A percentile compares a stretch with the other conserved stretches of the same genome.
Conservation (phyloP, 306 rosid genomes). For the Gastrolobium villosum region DNA sequence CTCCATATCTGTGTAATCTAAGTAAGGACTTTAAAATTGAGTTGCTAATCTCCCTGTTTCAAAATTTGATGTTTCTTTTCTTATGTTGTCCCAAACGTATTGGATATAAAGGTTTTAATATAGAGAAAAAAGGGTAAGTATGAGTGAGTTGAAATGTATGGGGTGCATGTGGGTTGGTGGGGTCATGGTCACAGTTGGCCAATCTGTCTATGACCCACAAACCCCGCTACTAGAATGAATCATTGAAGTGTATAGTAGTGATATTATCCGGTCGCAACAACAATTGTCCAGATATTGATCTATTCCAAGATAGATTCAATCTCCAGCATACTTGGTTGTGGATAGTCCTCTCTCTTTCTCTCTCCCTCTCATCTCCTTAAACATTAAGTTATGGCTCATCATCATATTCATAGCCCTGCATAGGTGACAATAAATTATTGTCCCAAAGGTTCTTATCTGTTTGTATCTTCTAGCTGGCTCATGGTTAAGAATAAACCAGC, state of each 20-base stretch:
- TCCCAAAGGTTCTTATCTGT: conserved; percentile 43
- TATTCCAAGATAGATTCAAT: conserved; percentile 60
- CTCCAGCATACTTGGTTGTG: conserved; percentile 46
- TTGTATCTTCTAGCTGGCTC: conserved; percentile 40
- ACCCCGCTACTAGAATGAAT: conserved; percentile 62
- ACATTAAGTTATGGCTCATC: conserved; percentile 28
- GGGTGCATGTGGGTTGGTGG: conserved; percentile 80
- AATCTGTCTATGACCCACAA: conserved; percentile 58
- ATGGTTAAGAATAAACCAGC: conserved; percentile 52
- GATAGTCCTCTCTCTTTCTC: conserved; percentile 39
- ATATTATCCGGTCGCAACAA: conserved; percentile 64
- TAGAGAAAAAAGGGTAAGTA: conserved; percentile 37
- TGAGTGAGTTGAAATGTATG: conserved; percentile 39
- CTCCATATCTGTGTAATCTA: conserved; percentile 56
- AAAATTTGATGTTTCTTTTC: conserved; percentile 10
- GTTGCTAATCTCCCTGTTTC: background rate
- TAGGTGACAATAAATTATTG: conserved; percentile 10
- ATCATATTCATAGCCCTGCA: conserved; percentile 35
- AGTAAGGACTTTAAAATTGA: background rate
- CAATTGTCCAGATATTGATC: conserved; percentile 58
- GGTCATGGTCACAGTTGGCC: conserved; percentile 69
- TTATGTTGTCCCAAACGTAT: conserved; percentile 21
- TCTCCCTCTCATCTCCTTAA: background rate
- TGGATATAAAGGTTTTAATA: conserved; percentile 41
- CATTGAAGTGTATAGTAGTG: conserved; percentile 57